Evolutionary conservation across 2,329 filamentous ascomycete species (phyloP).

Genomic region (Orbilia oligospora): DNA sequence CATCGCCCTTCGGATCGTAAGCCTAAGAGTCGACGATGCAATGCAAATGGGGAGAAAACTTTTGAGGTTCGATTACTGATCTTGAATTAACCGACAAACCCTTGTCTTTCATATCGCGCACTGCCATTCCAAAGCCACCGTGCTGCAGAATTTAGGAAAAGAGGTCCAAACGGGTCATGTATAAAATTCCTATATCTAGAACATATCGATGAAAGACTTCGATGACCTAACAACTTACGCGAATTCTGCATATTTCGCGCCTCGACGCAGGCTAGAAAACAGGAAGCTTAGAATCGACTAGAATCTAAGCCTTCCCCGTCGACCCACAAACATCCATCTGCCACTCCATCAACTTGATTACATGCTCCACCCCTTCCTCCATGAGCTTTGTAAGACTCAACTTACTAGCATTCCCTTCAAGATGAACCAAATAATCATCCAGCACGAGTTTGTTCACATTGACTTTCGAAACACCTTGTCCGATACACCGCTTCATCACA

Average conservation of each 20-base stretch:
- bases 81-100: not conserved
- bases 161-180: not conserved
- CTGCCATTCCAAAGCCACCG: constrained; percentile 9
- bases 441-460: constrained; percentile 74
- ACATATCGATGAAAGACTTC: constrained; percentile 6
- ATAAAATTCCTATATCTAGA: not conserved
- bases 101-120: constrained; percentile 33
- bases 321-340: constrained; percentile 71
- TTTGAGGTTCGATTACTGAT: constrained; percentile 33
- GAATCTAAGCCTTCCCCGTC: constrained; percentile 67
- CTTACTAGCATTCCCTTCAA: constrained; percentile 67
- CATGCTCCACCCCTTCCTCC: constrained; percentile 68
- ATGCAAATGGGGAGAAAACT: not conserved
- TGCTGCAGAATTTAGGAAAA: not conserved
- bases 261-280: not conserved
- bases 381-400: constrained; percentile 68
- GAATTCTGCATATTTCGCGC: not conserved
- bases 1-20: constrained; percentile 58
- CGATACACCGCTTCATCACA: constrained; percentile 71
- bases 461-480: constrained; percentile 71
- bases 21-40: not conserved
- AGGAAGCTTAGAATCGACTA: too few relatives aligned
- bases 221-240: not conserved
- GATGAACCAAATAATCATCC: constrained; percentile 68
- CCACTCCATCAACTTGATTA: constrained; percentile 67